Evolutionary conservation across 2,329 filamentous ascomycete genomes (phyloP), one percentile per base, ranked within the genome.

Genomic region (Sclerotinia borealis): DNA sequence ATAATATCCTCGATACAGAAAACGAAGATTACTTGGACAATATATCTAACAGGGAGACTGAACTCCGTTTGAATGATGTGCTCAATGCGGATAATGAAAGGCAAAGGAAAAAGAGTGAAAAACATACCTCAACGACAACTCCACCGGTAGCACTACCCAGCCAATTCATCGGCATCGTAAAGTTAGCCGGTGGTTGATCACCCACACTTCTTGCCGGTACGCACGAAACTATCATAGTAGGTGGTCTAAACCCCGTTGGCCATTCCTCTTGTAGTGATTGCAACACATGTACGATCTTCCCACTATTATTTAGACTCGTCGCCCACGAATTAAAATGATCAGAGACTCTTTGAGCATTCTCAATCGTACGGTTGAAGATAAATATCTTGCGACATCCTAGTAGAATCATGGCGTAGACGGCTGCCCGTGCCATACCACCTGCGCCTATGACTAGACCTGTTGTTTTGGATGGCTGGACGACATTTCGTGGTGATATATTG

Each of bases 341-440:
- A 1, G 87, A 88, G 0, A 93, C 80, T 43, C 82, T 85, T 61
- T 86, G 80, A 0, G 90, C 89, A 58, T 88, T 63, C n/a, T 80
- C 78, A 2, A 81, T 66, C 0, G 89, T 92, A 34, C 90, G 81
- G 70, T 93, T 93, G 73, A 84, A 87, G 27, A 93, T 83, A 68
- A 89, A 86, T 54, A 93, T 89, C 67, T 90, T 89, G 65, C 85
- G 85, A 55, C 92, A 89, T 3, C 90, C 90, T 9, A 93, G 79
- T 69, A 90, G 88, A 29, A 93, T 80, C 83, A 93, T 86, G 1
- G 90, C 86, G 69, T 93, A 93, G 2, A 91, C 83, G 2, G 89
- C 88, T 3, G 90, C 89, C 65, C 90, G 82, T 10, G 88, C 90
- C 89, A 93, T 93, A 8, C 90, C 90, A 8, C 86, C 86, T 1